phyloP scores from a whole-genome alignment of 768 basidiomycete species.

The Lentinus tigrinus region DNA sequence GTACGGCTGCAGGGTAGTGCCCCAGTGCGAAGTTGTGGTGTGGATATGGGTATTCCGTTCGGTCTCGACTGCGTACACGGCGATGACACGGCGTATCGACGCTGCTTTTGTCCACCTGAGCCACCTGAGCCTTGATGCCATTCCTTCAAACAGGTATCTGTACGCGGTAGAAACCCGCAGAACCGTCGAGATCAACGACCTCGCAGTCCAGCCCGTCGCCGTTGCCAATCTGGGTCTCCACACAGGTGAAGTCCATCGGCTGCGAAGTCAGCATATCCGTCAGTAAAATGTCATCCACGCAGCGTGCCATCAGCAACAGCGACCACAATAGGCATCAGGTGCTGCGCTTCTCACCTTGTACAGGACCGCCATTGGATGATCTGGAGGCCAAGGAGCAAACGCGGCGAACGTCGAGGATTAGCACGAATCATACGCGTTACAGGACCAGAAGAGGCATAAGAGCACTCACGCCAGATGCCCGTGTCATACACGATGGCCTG shows the following conservation, averaged over 20 bases:
- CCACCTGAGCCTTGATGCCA: too few relatives aligned
- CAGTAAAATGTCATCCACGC: neutral
- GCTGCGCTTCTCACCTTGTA: constrained; percentile 48
- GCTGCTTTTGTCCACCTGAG: too few relatives aligned
- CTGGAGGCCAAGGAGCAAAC: constrained; percentile 36
- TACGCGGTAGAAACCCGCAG: constrained; percentile 18
- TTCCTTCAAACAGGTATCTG: constrained; percentile 6
- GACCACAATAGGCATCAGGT: neutral
- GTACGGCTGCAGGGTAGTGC: too few relatives aligned
- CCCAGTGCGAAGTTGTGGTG: too few relatives aligned
- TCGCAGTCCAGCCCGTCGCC: constrained; percentile 83
- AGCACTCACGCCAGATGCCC: constrained; percentile 85
- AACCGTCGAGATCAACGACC: constrained; percentile 51
- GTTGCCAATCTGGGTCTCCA: constrained; percentile 91
- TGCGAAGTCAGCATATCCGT: constrained; percentile 28
- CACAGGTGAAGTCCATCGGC: constrained; percentile 80
- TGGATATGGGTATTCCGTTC: too few relatives aligned
- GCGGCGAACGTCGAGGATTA: neutral
- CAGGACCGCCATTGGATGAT: constrained; percentile 90
- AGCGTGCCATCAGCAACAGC: too few relatives aligned
- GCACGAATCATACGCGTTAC: neutral
- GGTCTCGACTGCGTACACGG: too few relatives aligned
- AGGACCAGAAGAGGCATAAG: neutral
- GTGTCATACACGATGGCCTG: constrained; percentile 87
- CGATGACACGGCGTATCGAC: too few relatives aligned